Percentiles rank a stretch among this genome's conserved stretches.
phyloP scores from a whole-genome alignment of 805 yeast species.

The Grigorovia transvaalensis region DNA sequence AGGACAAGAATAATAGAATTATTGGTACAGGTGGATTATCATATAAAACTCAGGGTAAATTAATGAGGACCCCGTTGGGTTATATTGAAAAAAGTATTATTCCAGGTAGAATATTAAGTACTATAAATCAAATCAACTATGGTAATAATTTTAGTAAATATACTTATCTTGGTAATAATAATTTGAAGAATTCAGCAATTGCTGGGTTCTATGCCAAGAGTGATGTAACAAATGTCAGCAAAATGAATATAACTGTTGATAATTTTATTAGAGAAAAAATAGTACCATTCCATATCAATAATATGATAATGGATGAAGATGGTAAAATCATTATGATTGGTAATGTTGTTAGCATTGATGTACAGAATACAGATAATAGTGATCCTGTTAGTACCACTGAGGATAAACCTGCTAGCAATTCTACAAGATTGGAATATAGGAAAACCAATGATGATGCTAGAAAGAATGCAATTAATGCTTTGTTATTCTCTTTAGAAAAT shows the following conservation, averaged over 20 bases:
- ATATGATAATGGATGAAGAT: constrained; percentile 29
- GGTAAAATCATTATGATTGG: constrained; percentile 25
- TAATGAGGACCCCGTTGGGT: constrained; percentile 64
- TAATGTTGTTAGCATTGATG: neutral
- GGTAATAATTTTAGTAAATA: neutral
- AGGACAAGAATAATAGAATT: constrained; percentile 18
- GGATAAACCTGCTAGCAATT: neutral
- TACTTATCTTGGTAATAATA: constrained; percentile 32
- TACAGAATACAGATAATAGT: constrained; percentile 8
- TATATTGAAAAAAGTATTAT: constrained; percentile 40
- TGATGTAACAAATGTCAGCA: constrained; percentile 28
- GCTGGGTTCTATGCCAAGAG: constrained; percentile 42
- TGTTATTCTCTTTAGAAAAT: constrained; percentile 2
- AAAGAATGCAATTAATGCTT: neutral
- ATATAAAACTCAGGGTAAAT: constrained; percentile 57
- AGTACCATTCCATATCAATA: constrained; percentile 34
- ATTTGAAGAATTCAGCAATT: constrained; percentile 40
- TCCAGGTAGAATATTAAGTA: constrained; percentile 51
- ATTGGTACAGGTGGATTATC: constrained; percentile 73
- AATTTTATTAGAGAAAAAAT: constrained; percentile 36
- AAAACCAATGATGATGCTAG: neutral
- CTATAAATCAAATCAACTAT: constrained; percentile 1
- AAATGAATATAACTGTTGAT: constrained; percentile 26
- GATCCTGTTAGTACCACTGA: neutral
- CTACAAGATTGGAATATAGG: neutral